These are phyloP conservation scores for Tetraselmis striata DNA, from an alignment of 139 green algal species.

Conservation along the genomic window DNA sequence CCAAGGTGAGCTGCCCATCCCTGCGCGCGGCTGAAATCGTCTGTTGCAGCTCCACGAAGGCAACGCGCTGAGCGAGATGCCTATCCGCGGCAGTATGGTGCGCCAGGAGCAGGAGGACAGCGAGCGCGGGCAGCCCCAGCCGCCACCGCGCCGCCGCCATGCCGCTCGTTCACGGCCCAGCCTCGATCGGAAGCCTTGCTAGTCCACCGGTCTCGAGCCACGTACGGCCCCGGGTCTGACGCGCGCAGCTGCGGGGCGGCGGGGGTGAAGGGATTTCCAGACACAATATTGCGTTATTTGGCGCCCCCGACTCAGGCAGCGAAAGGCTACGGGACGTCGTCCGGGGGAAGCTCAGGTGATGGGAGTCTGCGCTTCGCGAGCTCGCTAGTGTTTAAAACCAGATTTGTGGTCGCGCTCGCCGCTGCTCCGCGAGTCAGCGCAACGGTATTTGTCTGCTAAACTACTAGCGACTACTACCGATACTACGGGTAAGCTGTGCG, in stretches of 20 bases:
- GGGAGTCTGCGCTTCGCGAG: no score
- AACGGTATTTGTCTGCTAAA: no score
- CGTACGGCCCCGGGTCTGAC: neutral
- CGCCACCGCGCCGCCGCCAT: neutral
- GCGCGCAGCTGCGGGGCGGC: neutral
- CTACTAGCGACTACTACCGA: no score
- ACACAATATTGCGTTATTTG: neutral
- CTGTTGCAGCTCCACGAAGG: neutral
- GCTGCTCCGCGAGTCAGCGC: neutral
- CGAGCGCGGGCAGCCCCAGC: neutral
- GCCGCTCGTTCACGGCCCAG: neutral
- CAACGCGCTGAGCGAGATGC: neutral
- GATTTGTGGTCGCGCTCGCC: no score
- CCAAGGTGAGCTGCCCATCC: neutral
- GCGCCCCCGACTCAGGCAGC: neutral
- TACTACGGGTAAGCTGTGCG: no score
- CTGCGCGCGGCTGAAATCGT: neutral
- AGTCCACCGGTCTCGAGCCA: neutral
- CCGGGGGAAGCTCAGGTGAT: no score
- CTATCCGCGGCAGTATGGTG: no score
- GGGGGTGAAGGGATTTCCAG: no score
- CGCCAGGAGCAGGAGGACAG: neutral
- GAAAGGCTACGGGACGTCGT: neutral
- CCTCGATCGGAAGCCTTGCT: neutral
- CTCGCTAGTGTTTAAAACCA: no score